Evolutionary conservation across 371 early-diverging fungal genomes (phyloP).

Genomic region (Haplosporangium sp.): DNA sequence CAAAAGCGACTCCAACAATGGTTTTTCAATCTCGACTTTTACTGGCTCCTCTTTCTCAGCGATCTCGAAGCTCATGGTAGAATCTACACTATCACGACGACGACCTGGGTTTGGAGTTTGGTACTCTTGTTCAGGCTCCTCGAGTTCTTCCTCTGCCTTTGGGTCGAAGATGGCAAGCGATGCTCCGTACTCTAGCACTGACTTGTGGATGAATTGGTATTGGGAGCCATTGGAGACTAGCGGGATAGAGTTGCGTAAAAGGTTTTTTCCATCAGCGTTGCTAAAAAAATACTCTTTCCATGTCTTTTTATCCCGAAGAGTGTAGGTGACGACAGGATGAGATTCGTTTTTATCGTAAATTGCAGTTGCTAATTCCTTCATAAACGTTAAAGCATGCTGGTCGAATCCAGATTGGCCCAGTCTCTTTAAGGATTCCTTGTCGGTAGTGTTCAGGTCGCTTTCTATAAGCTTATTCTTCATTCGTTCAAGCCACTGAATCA

Average conservation of each 20-base stretch:
- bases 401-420: not conserved
- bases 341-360: not conserved
- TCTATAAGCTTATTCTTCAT: not conserved
- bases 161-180: slow-evolving; percentile 14
- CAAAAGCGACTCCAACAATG: slow-evolving; percentile 3
- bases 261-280: not conserved
- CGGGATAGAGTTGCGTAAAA: slow-evolving; percentile 6
- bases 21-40: not conserved
- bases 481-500: not conserved
- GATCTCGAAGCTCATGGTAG: not conserved
- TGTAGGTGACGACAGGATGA: not conserved
- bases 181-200: slow-evolving; percentile 10
- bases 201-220: slow-evolving; percentile 20
- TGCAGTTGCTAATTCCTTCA: not conserved
- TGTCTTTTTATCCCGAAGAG: not conserved
- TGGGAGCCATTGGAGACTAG: slow-evolving; percentile 4
- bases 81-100: not conserved
- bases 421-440: not conserved
- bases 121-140: not conserved
- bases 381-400: not conserved
- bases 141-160: not conserved
- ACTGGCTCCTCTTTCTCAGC: not conserved
- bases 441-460: not conserved
- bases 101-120: not conserved
- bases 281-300: not conserved